These are phyloP conservation scores for Clonostachys sp. DNA, from an alignment of 2,329 filamentous ascomycete genomes.

Conservation along the genomic window DNA sequence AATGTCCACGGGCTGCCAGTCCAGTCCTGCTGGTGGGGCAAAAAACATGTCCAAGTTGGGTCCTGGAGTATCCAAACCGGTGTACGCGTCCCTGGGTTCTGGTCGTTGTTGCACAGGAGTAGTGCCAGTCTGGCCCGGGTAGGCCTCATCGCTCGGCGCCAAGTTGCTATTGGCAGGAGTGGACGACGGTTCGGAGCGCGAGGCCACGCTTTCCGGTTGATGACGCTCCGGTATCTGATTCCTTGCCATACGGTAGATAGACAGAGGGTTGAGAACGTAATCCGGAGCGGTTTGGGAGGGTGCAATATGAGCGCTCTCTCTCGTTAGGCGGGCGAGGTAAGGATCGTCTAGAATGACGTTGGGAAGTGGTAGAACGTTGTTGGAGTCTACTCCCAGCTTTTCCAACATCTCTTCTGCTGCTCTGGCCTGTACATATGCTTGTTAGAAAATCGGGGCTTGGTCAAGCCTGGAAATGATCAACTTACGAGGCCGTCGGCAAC, in stretches of 20 bases:
- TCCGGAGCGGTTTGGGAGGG: conserved; percentile 3
- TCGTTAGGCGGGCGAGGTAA: background rate
- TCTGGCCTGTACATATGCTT: background rate
- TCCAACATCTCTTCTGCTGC: conserved; percentile 7
- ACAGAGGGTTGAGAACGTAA: conserved; percentile 3
- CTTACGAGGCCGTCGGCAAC: conserved; percentile 7
- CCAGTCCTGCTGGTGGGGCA: background rate
- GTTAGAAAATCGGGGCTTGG: background rate
- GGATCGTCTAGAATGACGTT: conserved; percentile 5
- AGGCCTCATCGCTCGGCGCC: background rate
- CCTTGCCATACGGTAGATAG: conserved; percentile 5
- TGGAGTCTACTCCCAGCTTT: conserved; percentile 5
- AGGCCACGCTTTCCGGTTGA: background rate
- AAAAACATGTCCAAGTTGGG: conserved; percentile 2
- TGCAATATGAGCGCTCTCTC: background rate
- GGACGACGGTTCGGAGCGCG: background rate
- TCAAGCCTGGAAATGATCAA: background rate
- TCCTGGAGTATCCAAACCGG: background rate
- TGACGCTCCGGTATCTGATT: conserved; percentile 3
- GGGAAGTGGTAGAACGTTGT: conserved; percentile 5
- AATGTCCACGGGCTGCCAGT: background rate
- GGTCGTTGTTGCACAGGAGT: too few species aligned
- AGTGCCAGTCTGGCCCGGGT: too few species aligned
- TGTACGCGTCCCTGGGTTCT: background rate
- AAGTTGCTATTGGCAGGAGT: background rate